Conservation (phyloP, 176 grass and related monocot genomes). For the Musa schizocarpa region DNA sequence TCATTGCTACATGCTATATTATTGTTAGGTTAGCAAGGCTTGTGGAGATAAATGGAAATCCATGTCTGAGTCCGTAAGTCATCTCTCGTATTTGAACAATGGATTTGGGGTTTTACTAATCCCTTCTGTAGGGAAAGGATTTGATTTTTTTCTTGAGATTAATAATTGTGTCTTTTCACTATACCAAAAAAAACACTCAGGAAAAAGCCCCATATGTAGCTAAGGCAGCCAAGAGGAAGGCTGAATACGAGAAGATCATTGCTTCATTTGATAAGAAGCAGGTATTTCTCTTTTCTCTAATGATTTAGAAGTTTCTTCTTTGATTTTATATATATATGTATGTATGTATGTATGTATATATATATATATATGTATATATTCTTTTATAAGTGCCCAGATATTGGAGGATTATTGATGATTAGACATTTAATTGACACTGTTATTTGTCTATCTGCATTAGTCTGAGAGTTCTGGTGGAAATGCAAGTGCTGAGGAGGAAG, state of each 20-base stretch:
- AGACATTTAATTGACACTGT: too few relatives aligned
- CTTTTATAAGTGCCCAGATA: not conserved
- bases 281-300: not conserved
- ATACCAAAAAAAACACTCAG: not conserved
- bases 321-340: too few relatives aligned
- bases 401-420: too few relatives aligned
- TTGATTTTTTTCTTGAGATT: not conserved
- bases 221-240: conserved; percentile 32
- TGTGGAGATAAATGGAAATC: conserved; percentile 40
- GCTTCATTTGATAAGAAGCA: conserved; percentile 24
- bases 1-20: not conserved
- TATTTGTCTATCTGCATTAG: not conserved
- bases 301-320: not conserved
- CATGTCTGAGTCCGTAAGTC: conserved; percentile 33
- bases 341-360: too few relatives aligned
- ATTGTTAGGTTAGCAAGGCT: conserved; percentile 37
- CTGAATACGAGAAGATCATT: conserved; percentile 35
- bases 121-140: not conserved
- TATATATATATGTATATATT: too few relatives aligned
- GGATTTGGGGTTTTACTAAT: not conserved
- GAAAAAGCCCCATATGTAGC: conserved; percentile 30
- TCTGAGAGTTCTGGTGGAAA: conserved; percentile 4
- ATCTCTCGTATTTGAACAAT: not conserved
- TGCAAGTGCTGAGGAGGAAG: not conserved
- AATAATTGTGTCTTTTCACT: not conserved